phyloP scores from a whole-genome alignment of 495 filamentous ascomycete genomes.

The Choiromyces venosus region DNA sequence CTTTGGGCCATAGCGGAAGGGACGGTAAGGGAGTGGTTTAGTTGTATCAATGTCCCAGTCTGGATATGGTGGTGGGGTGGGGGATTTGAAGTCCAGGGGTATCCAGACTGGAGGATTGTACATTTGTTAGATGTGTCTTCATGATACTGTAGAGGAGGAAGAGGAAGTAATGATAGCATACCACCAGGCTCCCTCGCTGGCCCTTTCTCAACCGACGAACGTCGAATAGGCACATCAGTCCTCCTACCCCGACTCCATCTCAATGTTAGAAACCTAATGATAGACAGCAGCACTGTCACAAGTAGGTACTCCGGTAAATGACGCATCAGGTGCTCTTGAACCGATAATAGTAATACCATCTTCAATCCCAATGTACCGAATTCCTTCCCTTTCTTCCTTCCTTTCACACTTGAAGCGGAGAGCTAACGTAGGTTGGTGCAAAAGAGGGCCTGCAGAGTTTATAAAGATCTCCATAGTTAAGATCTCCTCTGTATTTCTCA shows the following conservation, averaged over 20 bases:
- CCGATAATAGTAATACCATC: neutral
- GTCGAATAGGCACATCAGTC: neutral
- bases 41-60: constrained; percentile 67
- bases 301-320: constrained; percentile 3
- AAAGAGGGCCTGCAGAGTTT: neutral
- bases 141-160: neutral
- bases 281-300: neutral
- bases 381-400: neutral
- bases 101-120: constrained; percentile 55
- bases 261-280: neutral
- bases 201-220: neutral
- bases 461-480: neutral
- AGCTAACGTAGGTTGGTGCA: neutral
- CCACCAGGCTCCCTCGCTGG: constrained; percentile 43
- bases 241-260: neutral
- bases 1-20: constrained; percentile 72
- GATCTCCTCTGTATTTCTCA: neutral
- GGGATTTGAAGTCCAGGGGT: constrained; percentile 63
- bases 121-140: neutral
- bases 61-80: constrained; percentile 60
- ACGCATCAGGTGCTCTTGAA: neutral
- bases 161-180: constrained; percentile 21
- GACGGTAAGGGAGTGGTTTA: constrained; percentile 76
- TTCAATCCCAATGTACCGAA: neutral
- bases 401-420: neutral